Evolutionary conservation across 805 yeast species (phyloP), one percentile per base, ranked within the genome.

Genomic region (Barnettozyma wickerhamii): DNA sequence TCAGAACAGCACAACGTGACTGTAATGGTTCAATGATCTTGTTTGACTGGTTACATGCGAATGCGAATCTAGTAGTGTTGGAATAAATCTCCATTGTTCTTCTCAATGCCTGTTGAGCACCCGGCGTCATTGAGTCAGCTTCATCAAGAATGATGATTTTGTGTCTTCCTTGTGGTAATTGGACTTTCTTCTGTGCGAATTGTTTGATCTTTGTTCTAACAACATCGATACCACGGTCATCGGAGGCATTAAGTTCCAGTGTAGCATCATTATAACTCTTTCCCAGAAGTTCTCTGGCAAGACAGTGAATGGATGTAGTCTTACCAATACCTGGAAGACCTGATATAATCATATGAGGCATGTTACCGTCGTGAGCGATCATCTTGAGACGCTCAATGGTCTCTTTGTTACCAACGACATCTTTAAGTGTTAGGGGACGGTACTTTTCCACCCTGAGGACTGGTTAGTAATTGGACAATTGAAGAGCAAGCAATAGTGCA

Each of bases 251-350:
- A 57, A 93, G 69, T 62, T 93, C 99, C 42, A 93, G 65, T 1
- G 91, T 91, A 0, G 96, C 99, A 49, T 84, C 91, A 28, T 71
- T 68, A 52, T 81, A 81, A 19, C 78, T 66, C 15, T 75, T 75
- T 0, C 95, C 96, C 23, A 93, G 68, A 31, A 93, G 64, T 56
- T 85, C 95, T 38, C 77, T 74, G 0, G 98, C 97, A 21, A 93
- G 72, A 65, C 97, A 90, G 46, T 85, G 86, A 6, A 93, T 78
- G 2, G 96, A 84, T 0, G 99, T 93, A 3, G 99, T 93, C 60
- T 93, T 93, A 31, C 99, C 99, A 41, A 93, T 91, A 51, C 99
- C 99, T 2, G 99, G 99, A 34, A 88, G 66, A 3, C 99, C 95
- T n/a, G 93, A 83, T 33, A 93, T 84, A 52, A 93, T 90, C 75